Conservation (phyloP, 345 rosid genomes). For the Orychophragmus violaceus region DNA sequence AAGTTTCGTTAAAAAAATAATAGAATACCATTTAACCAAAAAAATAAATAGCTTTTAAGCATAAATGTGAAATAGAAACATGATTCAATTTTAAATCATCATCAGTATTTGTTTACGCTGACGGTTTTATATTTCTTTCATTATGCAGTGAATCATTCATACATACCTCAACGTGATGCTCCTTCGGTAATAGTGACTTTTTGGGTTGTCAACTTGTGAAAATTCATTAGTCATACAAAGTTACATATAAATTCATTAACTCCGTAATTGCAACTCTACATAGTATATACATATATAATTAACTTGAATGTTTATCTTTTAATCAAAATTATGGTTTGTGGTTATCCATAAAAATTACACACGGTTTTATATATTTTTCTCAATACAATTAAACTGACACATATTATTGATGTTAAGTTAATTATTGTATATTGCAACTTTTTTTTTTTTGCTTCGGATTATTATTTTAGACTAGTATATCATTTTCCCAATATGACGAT, state of each 20-base stretch:
- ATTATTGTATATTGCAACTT: not conserved
- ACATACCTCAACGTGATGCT: constrained; percentile 11
- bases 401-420: not conserved
- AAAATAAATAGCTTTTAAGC: too few species aligned
- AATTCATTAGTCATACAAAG: not conserved
- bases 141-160: constrained; percentile 15
- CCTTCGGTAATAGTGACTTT: not conserved
- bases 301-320: not conserved
- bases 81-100: too few species aligned
- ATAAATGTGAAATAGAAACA: too few species aligned
- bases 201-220: not conserved
- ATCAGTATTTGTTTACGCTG: not conserved
- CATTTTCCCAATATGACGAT: not conserved
- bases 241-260: too few species aligned
- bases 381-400: not conserved
- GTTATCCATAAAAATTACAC: not conserved
- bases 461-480: not conserved
- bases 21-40: too few species aligned
- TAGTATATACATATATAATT: too few species aligned
- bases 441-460: not conserved
- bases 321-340: not conserved
- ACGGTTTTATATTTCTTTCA: not conserved
- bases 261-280: too few species aligned
- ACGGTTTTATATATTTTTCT: not conserved
- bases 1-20: too few species aligned